Conservation (phyloP, 192 early-diverging fungal species). For the Irineochytrium annulatum region DNA sequence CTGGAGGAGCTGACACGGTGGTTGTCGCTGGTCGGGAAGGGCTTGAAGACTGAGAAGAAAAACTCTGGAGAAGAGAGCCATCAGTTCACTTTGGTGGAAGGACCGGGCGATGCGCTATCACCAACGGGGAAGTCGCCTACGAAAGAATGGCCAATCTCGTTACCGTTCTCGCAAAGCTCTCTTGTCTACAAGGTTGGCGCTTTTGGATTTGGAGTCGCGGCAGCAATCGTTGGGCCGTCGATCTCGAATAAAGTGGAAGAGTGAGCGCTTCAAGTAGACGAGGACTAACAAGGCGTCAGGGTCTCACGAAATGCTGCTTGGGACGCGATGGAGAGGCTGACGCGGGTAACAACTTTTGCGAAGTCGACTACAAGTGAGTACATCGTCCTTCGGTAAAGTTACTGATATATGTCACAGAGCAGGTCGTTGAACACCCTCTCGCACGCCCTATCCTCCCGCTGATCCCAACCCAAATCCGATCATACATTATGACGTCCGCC, state of each 20-base stretch:
- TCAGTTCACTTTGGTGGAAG: too few species aligned
- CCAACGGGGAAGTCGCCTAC: background rate
- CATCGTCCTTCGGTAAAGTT: background rate
- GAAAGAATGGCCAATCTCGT: background rate
- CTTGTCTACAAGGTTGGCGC: constrained; percentile 38
- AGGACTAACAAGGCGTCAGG: too few species aligned
- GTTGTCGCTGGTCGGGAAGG: constrained; percentile 21
- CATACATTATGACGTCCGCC: constrained; percentile 31
- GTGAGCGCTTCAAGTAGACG: too few species aligned
- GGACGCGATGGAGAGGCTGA: constrained; percentile 45
- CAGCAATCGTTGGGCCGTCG: constrained; percentile 27
- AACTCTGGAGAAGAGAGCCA: too few species aligned
- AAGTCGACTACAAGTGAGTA: constrained; percentile 31
- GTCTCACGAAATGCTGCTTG: constrained; percentile 28
- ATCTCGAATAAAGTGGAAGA: constrained; percentile 30
- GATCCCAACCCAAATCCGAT: constrained; percentile 40
- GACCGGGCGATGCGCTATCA: background rate
- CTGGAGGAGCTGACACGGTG: constrained; percentile 26
- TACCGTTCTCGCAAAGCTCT: constrained; percentile 23
- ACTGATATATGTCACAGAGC: constrained; percentile 13
- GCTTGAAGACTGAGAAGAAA: constrained; percentile 10
- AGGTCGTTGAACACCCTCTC: constrained; percentile 50
- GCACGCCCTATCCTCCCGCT: constrained; percentile 46
- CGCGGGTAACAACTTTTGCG: constrained; percentile 43
- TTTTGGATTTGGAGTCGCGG: constrained; percentile 33